Percentiles rank a stretch among this genome's conserved stretches.
phyloP scores from a whole-genome alignment of 148 eudicot genomes.

The Rhododendron ferrugineum region DNA sequence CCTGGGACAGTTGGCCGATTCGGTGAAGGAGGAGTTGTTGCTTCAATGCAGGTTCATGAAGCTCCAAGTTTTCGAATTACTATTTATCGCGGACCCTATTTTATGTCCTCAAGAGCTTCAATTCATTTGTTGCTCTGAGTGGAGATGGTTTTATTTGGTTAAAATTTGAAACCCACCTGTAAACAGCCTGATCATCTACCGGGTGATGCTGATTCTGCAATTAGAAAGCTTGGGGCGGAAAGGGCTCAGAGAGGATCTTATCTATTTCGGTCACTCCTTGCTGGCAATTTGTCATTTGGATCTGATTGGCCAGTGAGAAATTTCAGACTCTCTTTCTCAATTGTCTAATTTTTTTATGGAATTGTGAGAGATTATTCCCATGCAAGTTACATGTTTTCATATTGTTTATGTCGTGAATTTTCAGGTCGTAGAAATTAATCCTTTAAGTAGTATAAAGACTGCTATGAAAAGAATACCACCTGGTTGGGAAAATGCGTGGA shows the following conservation, averaged over 20 bases:
- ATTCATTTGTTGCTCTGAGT: background rate
- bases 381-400: background rate
- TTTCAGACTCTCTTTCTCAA: background rate
- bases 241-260: slow-evolving; percentile 80
- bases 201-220: slow-evolving; percentile 78
- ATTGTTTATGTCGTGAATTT: slow-evolving; percentile 6
- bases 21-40: slow-evolving; percentile 67
- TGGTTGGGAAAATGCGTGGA: slow-evolving; percentile 71
- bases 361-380: background rate
- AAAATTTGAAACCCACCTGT: slow-evolving; percentile 8
- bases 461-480: slow-evolving; percentile 75
- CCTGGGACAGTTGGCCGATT: slow-evolving; percentile 58
- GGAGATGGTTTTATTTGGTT: background rate
- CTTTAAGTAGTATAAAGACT: slow-evolving; percentile 65
- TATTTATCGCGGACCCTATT: background rate
- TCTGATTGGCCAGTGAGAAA: slow-evolving; percentile 97
- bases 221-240: slow-evolving; percentile 68
- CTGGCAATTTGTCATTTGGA: slow-evolving; percentile 74
- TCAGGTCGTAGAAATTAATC: slow-evolving; percentile 90
- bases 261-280: slow-evolving; percentile 60
- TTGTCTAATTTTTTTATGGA: background rate
- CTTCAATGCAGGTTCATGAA: slow-evolving; percentile 78
- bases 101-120: background rate
- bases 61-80: background rate
- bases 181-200: slow-evolving; percentile 91